Conservation (phyloP, 176 grass and related monocot genomes). For the Bolboschoenus planiculmis region DNA sequence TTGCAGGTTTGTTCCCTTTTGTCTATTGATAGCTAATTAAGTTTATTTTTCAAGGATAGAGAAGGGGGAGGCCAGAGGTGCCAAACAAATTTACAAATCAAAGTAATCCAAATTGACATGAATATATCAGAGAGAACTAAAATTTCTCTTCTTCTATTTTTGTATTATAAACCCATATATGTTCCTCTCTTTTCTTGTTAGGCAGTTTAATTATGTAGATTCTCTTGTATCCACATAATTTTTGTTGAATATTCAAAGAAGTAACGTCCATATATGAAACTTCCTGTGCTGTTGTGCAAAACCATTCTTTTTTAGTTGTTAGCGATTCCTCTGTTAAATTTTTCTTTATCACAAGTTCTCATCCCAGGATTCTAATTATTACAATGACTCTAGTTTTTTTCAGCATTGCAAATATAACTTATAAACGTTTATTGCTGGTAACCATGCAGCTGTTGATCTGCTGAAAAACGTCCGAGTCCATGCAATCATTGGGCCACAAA, state of each 20-base stretch:
- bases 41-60: background rate
- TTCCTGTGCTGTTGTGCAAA: background rate
- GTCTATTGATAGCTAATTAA: background rate
- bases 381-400: background rate
- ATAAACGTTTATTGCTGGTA: background rate
- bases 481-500: slow-evolving; percentile 67
- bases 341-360: background rate
- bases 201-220: background rate
- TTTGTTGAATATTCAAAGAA: background rate
- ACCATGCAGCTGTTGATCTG: slow-evolving; percentile 54
- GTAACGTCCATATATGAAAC: background rate
- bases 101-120: background rate
- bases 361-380: background rate
- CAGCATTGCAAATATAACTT: background rate
- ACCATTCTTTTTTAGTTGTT: background rate
- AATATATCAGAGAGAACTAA: background rate
- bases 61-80: background rate
- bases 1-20: slow-evolving; percentile 31
- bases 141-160: too few species aligned
- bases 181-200: background rate
- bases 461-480: slow-evolving; percentile 60
- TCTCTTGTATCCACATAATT: background rate
- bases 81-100: background rate
- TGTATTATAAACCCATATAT: background rate
- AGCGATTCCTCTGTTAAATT: background rate